Evolutionary conservation across 352 stramenopile genomes (phyloP).

Genomic region (Phytophthora hybrid): DNA sequence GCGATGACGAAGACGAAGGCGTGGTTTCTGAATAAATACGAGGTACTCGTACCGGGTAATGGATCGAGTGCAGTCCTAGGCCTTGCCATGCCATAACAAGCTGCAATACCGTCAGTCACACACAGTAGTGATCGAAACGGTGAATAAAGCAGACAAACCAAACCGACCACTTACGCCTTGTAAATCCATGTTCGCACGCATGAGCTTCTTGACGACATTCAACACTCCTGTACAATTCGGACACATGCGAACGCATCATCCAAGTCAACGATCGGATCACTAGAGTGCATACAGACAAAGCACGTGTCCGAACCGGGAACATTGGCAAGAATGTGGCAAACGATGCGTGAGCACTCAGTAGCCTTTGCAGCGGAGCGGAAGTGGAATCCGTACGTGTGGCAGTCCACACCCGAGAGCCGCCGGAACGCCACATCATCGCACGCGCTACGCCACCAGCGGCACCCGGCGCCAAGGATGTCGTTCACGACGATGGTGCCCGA

Average conservation of each 20-base stretch:
- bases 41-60: slow-evolving; percentile 2
- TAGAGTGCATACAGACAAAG: background rate
- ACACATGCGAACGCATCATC: background rate
- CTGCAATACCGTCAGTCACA: slow-evolving; percentile 18
- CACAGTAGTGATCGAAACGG: background rate
- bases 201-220: slow-evolving; percentile 31
- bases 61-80: slow-evolving; percentile 29
- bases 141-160: background rate
- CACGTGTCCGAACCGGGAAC: slow-evolving; percentile 38
- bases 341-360: slow-evolving; percentile 58
- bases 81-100: slow-evolving; percentile 40
- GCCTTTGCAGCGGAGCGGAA: slow-evolving; percentile 57
- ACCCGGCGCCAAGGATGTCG: slow-evolving; percentile 48
- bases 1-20: background rate
- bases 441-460: slow-evolving; percentile 46
- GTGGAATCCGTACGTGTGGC: slow-evolving; percentile 55
- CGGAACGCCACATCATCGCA: slow-evolving; percentile 46
- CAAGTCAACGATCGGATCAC: background rate
- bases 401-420: slow-evolving; percentile 50
- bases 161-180: slow-evolving; percentile 21
- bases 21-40: slow-evolving; percentile 15
- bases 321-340: slow-evolving; percentile 54
- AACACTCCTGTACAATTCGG: slow-evolving; percentile 12
- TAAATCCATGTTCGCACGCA: slow-evolving; percentile 28
- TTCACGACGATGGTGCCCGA: slow-evolving; percentile 65